Base-by-base conservation (phyloP, 345 rosid genomes). In the Eucalyptus grandis region DNA sequence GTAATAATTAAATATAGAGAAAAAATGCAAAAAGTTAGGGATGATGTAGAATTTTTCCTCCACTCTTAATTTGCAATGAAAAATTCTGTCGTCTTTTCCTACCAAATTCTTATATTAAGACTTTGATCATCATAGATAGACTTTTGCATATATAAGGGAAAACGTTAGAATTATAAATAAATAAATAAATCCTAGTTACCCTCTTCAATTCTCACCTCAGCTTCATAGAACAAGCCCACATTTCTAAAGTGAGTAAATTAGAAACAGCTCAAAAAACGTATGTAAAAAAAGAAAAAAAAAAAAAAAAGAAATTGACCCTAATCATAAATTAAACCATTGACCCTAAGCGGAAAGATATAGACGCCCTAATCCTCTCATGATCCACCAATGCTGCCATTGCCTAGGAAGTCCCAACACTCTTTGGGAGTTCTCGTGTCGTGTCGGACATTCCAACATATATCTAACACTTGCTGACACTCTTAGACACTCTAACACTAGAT, bases 371-470 rank as follows among this genome's bases (percentile, higher is more conserved):
- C 44, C 81, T 34, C 81, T 34, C 81, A 0, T 9, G 43, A 31
- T 34, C 81, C 24, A 9, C 24, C 1, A 0, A 17, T 3, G 4
- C 7, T 5, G 2, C 1, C 24, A 65, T 30, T 26, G 65, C 58
- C 24, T 19, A 53, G 58, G 58, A 53, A 53, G 58, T 53, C 0
- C 24, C 24, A 53, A 3, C 58, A 8, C 24, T 19, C 0, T 19
- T 53, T 0, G 11, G 1, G 11, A 53, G 24, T 53, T 19, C 0
- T 53, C 2, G 0, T 19, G 11, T 53, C 24, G 0, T 53, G 5
- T 53, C 0, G 0, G 1, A 19, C 10, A 53, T 53, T 19, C 4
- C 4, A 53, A 53, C 24, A 19, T 2, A 0, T 7, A 53, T 53
- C 56, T 7, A 53, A 53, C 10, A 53, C 24, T 53, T 53, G 4